Evolutionary conservation across 495 filamentous ascomycete species (phyloP), one percentile per base, ranked within the genome.

Genomic region (Talaromyces stipitatus): DNA sequence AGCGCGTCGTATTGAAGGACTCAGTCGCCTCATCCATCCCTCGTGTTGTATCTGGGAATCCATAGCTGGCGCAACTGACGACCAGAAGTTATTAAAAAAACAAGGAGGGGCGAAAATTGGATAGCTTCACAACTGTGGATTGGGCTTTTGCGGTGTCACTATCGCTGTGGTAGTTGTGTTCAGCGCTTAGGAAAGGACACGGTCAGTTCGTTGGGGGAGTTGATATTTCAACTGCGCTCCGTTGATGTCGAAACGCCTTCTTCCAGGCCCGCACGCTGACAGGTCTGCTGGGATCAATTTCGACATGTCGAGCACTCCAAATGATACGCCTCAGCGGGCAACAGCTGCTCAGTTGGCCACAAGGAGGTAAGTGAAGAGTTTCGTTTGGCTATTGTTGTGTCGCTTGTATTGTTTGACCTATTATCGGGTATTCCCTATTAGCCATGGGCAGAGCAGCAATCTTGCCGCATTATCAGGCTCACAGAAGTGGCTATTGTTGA

Each of bases 301-400:
- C 58, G 67, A 66, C 14, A 75, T 75, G 73, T 59, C 62, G 51
- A 71, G 69, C 43, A 75, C 74, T 58, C 74, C 74, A 28, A 72
- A 75, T 24, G 74, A 78, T 0, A 75, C 72, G 69, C 73, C 74
- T 30, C 68, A 73, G 48, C 73, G 70, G 64, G 78, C 78, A 29
- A 80, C 75, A 20, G 77, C 78, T 22, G 75, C 78, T 27, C 78
- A 80, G 65, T 32, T 82, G 70, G 78, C 78, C 32, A 71, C 55
- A 48, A 71, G 78, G 71, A 80, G 69, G 78, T 82, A 66, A 77
- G 78, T 79, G 48, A 64, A 52, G 55, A 48, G 47, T 56, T 38
- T 55, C 33, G 18, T 52, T 41, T 50, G 57, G n/a, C 30, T 45
- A 26, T 54, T 61, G 54, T 29, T 56, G 33, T 51, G 16, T 32